These are phyloP conservation scores for Dactylellina sp. DNA, from an alignment of 2,329 filamentous ascomycete species.

Conservation along the genomic window DNA sequence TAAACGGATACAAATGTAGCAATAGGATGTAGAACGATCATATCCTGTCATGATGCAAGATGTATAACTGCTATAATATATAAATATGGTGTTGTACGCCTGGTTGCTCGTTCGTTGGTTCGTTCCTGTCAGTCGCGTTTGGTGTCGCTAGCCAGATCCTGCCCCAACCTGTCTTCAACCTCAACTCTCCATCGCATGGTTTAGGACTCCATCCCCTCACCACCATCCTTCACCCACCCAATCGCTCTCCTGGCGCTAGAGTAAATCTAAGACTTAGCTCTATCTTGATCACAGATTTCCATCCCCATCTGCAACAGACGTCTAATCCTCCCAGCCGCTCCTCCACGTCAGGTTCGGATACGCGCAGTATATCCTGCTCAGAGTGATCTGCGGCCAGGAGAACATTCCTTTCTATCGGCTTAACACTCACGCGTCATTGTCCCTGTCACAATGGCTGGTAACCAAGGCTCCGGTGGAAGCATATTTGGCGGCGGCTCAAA, in stretches of 20 bases:
- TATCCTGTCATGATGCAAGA: no score
- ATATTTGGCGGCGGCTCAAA: conserved; percentile 25
- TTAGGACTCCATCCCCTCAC: conserved; percentile 64
- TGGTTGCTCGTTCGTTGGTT: no score
- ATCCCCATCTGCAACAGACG: conserved; percentile 4
- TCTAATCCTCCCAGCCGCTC: not conserved
- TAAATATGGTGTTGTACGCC: conserved; percentile 17
- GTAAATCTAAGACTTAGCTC: conserved; percentile 1
- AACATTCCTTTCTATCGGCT: conserved; percentile 25
- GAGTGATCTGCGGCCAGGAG: no score
- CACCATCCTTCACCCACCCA: conserved; percentile 18
- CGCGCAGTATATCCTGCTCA: conserved; percentile 36
- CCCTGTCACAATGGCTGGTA: conserved; percentile 37
- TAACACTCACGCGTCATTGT: conserved; percentile 15
- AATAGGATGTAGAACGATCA: no score
- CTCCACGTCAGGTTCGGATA: conserved; percentile 26
- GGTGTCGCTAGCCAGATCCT: conserved; percentile 42
- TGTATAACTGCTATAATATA: no score
- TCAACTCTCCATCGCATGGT: conserved; percentile 32
- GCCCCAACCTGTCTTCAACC: conserved; percentile 27
- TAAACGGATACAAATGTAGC: no score
- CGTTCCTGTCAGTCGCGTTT: no score
- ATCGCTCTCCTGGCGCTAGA: not conserved
- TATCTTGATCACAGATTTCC: not conserved
- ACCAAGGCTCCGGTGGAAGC: conserved; percentile 33